Percentiles rank a stretch among this genome's conserved stretches.
Conservation (phyloP, 139 green algal species). For the Desmodesmus armatus region DNA sequence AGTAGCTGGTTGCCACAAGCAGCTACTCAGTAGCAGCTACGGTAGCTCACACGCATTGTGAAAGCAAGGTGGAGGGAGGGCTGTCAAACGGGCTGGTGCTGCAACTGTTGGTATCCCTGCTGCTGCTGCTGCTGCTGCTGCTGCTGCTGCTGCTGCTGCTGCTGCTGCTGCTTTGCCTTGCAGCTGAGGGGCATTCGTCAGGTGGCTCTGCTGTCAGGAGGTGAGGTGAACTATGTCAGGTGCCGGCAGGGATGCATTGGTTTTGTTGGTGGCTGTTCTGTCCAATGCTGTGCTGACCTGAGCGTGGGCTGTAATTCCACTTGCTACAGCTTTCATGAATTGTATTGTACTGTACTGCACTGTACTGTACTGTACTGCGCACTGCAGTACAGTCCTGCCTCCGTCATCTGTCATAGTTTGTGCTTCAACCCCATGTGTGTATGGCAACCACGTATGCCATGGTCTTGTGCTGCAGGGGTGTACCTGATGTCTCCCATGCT, state of each 20-base stretch:
- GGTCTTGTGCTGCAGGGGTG: constrained; percentile 55
- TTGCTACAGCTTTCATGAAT: no score
- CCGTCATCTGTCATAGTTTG: no score
- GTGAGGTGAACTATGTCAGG: constrained; percentile 17
- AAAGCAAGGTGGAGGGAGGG: background rate
- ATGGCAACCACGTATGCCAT: no score
- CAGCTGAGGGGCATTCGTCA: constrained; percentile 58
- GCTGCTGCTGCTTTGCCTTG: background rate
- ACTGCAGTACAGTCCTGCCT: no score
- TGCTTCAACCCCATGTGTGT: no score
- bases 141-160: background rate
- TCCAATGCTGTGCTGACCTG: no score
- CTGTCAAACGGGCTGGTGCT: background rate
- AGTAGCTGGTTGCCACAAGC: no score
- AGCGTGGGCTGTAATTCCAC: no score
- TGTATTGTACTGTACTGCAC: no score
- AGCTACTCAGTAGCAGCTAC: background rate
- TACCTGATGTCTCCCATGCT: constrained; percentile 84
- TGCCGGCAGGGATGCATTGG: no score
- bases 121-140: background rate
- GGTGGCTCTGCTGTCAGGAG: constrained; percentile 61
- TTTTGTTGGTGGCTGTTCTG: no score
- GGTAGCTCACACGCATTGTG: background rate
- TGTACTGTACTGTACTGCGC: no score
- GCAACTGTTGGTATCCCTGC: background rate